Conservation (phyloP, 2,329 filamentous ascomycete species). For the Thermoascus crustaceus region DNA sequence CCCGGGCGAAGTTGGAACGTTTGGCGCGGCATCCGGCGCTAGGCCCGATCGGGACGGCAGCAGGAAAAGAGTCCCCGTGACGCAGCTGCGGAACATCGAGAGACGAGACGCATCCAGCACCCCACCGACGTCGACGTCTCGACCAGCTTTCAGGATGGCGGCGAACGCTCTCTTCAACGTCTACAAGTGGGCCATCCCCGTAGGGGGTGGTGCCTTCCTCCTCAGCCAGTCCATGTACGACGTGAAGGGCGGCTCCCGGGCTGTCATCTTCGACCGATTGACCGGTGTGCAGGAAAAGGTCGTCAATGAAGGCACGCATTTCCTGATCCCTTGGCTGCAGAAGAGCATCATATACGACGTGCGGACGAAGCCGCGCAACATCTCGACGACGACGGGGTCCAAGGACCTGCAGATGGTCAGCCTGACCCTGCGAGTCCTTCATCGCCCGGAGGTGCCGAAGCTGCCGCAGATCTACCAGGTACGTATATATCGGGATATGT, state of each 20-base stretch:
- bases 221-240: slow-evolving; percentile 85
- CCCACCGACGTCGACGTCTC: slow-evolving; percentile 7
- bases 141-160: slow-evolving; percentile 36
- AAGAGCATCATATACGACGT: slow-evolving; percentile 93
- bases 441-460: slow-evolving; percentile 84
- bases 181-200: slow-evolving; percentile 56
- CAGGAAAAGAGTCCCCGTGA: slow-evolving; percentile 31
- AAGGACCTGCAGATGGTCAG: slow-evolving; percentile 99
- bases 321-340: slow-evolving; percentile 92
- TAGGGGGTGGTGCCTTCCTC: slow-evolving; percentile 58
- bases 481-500: slow-evolving; percentile 20
- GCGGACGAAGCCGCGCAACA: slow-evolving; percentile 92
- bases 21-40: slow-evolving; percentile 19
- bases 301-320: slow-evolving; percentile 93
- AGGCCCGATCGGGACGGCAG: slow-evolving; percentile 25
- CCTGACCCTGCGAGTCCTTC: slow-evolving; percentile 89
- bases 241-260: slow-evolving; percentile 86
- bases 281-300: slow-evolving; percentile 88
- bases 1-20: slow-evolving; percentile 21
- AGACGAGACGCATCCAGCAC: slow-evolving; percentile 4
- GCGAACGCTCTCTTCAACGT: slow-evolving; percentile 28
- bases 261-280: slow-evolving; percentile 95
- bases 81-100: slow-evolving; percentile 17
- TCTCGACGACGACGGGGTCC: slow-evolving; percentile 92
- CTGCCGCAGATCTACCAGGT: slow-evolving; percentile 99